These are phyloP conservation scores for Wickerhamomyces alni DNA, from an alignment of 805 yeast genomes.

Conservation along the genomic window DNA sequence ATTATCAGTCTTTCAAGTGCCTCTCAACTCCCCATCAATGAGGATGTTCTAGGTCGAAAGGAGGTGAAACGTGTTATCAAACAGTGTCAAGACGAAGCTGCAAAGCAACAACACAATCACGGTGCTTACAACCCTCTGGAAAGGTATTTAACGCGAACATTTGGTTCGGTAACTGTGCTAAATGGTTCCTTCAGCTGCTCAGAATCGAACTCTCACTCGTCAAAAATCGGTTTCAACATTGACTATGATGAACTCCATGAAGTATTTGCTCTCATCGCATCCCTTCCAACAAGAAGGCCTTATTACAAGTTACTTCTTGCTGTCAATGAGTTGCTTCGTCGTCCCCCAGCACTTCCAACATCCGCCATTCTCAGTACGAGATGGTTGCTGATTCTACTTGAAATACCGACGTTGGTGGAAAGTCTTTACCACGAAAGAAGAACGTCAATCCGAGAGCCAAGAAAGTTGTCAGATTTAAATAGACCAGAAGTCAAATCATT, in stretches of 20 bases:
- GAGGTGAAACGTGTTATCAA: constrained; percentile 2
- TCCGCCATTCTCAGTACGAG: constrained; percentile 38
- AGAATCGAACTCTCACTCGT: no score
- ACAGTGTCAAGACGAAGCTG: constrained; percentile 3
- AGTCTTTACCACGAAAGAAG: constrained; percentile 32
- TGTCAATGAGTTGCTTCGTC: constrained; percentile 44
- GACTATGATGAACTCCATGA: constrained; percentile 41
- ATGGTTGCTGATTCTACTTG: constrained; percentile 63
- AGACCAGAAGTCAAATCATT: constrained; percentile 47
- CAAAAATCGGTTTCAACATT: constrained; percentile 27
- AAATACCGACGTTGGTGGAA: constrained; percentile 55
- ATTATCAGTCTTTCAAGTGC: constrained; percentile 32
- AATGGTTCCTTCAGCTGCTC: no score
- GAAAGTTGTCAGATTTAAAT: constrained; percentile 18
- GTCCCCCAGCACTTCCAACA: constrained; percentile 34
- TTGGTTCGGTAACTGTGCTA: constrained; percentile 31
- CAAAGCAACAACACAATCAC: constrained; percentile 8
- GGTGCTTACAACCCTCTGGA: constrained; percentile 45
- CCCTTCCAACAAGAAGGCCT: constrained; percentile 58
- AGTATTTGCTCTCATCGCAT: constrained; percentile 39
- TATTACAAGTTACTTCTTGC: constrained; percentile 48
- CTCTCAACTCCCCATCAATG: no score
- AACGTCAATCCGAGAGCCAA: background rate
- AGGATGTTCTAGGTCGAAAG: no score
- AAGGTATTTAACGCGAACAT: constrained; percentile 37